Percentiles rank a stretch among this genome's conserved stretches.
Conservation (phyloP, 1,284 basidiomycete genomes). For the Ceratobasidium sp. region DNA sequence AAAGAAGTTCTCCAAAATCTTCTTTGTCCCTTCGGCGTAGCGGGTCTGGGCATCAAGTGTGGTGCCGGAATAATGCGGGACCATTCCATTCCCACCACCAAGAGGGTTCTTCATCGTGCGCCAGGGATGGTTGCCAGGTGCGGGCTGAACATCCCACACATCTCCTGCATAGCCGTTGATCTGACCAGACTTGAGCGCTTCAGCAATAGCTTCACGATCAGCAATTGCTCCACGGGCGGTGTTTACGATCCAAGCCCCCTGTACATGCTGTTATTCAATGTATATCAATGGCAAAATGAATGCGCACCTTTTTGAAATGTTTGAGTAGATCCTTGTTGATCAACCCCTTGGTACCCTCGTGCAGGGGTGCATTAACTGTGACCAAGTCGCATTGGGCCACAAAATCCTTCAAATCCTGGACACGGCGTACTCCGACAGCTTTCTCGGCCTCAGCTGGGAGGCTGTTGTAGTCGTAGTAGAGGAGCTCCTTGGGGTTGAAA, state of each 20-base stretch:
- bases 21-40: conserved; percentile 81
- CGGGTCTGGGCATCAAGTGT: conserved; percentile 91
- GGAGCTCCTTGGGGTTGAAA: conserved; percentile 89
- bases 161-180: conserved; percentile 72
- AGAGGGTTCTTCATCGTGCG: conserved; percentile 80
- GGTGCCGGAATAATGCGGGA: conserved; percentile 83
- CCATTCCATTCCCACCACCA: conserved; percentile 81
- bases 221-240: conserved; percentile 94
- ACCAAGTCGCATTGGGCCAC: conserved; percentile 82
- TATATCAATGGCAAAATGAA: neutral
- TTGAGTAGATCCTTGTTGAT: conserved; percentile 83
- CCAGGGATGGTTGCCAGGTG: conserved; percentile 87
- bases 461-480: conserved; percentile 91
- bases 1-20: conserved; percentile 84
- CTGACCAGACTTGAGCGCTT: conserved; percentile 79
- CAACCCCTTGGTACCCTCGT: conserved; percentile 84
- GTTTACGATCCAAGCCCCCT: conserved; percentile 85
- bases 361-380: conserved; percentile 90
- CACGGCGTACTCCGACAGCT: conserved; percentile 74
- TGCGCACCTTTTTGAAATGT: conserved; percentile 78
- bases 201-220: conserved; percentile 80
- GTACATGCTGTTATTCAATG: neutral
- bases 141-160: conserved; percentile 82
- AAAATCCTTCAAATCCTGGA: conserved; percentile 86
- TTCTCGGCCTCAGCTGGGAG: conserved; percentile 74